Percentiles rank a stretch among this genome's conserved stretches.
phyloP scores from a whole-genome alignment of 768 basidiomycete genomes.

The Suillus alpinus region DNA sequence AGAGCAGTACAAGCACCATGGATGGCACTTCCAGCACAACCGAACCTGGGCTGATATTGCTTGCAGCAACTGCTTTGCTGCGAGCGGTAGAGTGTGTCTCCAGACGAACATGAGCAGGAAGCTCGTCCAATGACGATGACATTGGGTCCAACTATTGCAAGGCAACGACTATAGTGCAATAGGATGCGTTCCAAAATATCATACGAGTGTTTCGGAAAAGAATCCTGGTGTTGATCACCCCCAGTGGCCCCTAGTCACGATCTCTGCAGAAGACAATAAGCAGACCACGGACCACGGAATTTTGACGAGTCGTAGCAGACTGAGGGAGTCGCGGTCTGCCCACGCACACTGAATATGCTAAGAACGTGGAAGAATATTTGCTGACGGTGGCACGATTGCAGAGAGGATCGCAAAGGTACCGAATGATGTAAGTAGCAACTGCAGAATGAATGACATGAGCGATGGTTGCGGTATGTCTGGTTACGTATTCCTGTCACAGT shows the following conservation, averaged over 20 bases:
- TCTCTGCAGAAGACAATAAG: not conserved
- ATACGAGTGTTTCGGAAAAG: not conserved
- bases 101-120: constrained; percentile 28
- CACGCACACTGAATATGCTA: not conserved
- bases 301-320: not conserved
- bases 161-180: not conserved
- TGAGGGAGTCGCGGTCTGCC: not conserved
- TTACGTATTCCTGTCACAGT: no score
- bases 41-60: constrained; percentile 42
- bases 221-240: not conserved
- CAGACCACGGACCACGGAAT: not conserved
- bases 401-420: not conserved
- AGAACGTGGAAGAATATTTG: not conserved
- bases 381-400: not conserved
- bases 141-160: not conserved
- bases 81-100: constrained; percentile 48
- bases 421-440: no score
- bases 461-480: no score
- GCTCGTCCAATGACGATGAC: not conserved
- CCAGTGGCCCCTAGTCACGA: not conserved
- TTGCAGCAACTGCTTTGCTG: constrained; percentile 46
- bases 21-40: constrained; percentile 44
- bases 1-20: constrained; percentile 49
- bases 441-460: no score
- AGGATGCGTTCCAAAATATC: not conserved